These are phyloP conservation scores for Aquilaria agallochum DNA, from an alignment of 441 rosid genomes.

Conservation along the genomic window DNA sequence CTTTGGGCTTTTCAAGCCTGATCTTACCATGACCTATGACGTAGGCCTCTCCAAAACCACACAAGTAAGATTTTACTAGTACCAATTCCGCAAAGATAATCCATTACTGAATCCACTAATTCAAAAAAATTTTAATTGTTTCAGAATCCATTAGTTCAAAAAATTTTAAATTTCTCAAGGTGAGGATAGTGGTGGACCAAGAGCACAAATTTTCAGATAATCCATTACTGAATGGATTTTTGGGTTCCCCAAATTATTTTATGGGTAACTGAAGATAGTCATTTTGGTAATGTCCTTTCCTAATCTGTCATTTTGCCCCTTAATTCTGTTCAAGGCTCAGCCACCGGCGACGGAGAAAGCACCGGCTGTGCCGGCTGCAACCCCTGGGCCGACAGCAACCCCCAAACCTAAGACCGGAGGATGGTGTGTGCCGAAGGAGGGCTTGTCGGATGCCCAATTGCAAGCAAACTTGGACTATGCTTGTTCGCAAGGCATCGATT, in stretches of 20 bases:
- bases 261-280: too few species aligned
- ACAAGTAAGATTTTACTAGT: slow-evolving; percentile 24
- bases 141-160: too few species aligned
- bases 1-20: slow-evolving; percentile 78
- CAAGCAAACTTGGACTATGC: slow-evolving; percentile 67
- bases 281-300: too few species aligned
- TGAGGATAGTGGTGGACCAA: too few species aligned
- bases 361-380: slow-evolving; percentile 15
- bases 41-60: slow-evolving; percentile 53
- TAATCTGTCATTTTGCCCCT: too few species aligned
- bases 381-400: slow-evolving; percentile 1
- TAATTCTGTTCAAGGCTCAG: not conserved
- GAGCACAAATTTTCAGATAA: too few species aligned
- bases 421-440: slow-evolving; percentile 68
- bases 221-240: too few species aligned
- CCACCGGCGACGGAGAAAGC: not conserved
- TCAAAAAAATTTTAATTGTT: too few species aligned
- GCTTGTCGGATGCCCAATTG: slow-evolving; percentile 45
- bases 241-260: too few species aligned
- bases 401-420: slow-evolving; percentile 28
- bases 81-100: too few species aligned
- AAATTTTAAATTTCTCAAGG: too few species aligned
- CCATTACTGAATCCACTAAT: too few species aligned
- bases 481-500: slow-evolving; percentile 59
- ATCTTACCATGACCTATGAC: slow-evolving; percentile 70